Percentiles rank a stretch among this genome's conserved stretches.
phyloP scores from a whole-genome alignment of 2,329 filamentous ascomycete genomes.

The Fusarium sulawesiense region DNA sequence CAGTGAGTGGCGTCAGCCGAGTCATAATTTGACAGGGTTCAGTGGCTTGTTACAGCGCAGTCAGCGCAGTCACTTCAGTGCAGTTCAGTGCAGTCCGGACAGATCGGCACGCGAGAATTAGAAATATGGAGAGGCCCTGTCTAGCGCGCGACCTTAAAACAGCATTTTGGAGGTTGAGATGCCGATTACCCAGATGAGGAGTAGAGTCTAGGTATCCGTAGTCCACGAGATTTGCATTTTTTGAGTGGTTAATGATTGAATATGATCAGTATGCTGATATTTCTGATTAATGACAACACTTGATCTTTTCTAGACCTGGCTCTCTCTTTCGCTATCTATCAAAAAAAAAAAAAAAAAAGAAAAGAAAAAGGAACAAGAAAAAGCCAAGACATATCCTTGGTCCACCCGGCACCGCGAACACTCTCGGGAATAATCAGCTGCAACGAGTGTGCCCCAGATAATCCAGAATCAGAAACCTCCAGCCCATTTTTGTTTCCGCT shows the following conservation, averaged over 20 bases:
- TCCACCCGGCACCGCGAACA: slow-evolving; percentile 46
- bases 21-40: slow-evolving; percentile 35
- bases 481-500: slow-evolving; percentile 29
- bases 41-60: neutral
- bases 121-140: slow-evolving; percentile 43
- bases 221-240: neutral
- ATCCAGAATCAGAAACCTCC: slow-evolving; percentile 35
- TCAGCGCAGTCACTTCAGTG: neutral
- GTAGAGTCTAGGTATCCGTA: neutral
- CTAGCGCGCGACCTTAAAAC: slow-evolving; percentile 36
- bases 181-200: slow-evolving; percentile 44
- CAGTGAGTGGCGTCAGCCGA: slow-evolving; percentile 36
- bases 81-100: slow-evolving; percentile 27
- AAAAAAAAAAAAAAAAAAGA: neutral
- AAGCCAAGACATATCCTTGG: slow-evolving; percentile 30
- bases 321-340: neutral
- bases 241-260: neutral
- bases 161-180: slow-evolving; percentile 30
- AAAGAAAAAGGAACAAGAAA: neutral
- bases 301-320: neutral
- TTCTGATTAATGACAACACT: neutral
- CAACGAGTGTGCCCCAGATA: slow-evolving; percentile 40
- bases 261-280: neutral
- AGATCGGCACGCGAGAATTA: slow-evolving; percentile 46
- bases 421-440: slow-evolving; percentile 44